Conservation (phyloP, 2,329 filamentous ascomycete genomes). For the Emmonsiellopsis sp. region DNA sequence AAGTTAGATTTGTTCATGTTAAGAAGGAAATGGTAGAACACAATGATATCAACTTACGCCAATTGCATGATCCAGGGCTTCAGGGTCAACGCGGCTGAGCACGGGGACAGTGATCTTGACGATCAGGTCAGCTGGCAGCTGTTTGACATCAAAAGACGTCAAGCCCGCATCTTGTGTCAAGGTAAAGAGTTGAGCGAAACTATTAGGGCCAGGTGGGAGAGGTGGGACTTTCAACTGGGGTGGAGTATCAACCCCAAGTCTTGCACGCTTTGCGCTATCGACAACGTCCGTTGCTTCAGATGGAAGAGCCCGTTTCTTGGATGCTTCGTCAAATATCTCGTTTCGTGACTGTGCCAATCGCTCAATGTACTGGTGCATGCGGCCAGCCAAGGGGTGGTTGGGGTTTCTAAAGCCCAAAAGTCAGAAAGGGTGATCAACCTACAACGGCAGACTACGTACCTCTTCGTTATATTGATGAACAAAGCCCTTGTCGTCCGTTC, state of each 20-base stretch:
- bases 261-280: constrained; percentile 74
- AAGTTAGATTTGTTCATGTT: background rate
- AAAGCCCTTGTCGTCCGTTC: constrained; percentile 84
- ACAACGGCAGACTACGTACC: constrained; percentile 39
- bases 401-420: constrained; percentile 53
- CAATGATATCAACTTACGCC: constrained; percentile 42
- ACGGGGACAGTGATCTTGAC: constrained; percentile 75
- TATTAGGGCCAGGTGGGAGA: constrained; percentile 65
- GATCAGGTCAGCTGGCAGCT: constrained; percentile 65
- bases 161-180: constrained; percentile 67
- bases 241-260: constrained; percentile 49
- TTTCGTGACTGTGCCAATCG: constrained; percentile 67
- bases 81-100: constrained; percentile 60
- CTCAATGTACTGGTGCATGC: constrained; percentile 83
- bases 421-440: constrained; percentile 12
- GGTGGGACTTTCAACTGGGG: constrained; percentile 53
- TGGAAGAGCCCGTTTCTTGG: constrained; percentile 65
- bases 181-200: constrained; percentile 75
- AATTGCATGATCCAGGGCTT: constrained; percentile 62
- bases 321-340: constrained; percentile 69
- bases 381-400: constrained; percentile 62
- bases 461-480: constrained; percentile 72
- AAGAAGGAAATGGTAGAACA: background rate
- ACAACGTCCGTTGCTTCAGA: constrained; percentile 61
- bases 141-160: constrained; percentile 72